phyloP scores from a whole-genome alignment of 2,329 filamentous ascomycete species.

The Fusarium burgessii region DNA sequence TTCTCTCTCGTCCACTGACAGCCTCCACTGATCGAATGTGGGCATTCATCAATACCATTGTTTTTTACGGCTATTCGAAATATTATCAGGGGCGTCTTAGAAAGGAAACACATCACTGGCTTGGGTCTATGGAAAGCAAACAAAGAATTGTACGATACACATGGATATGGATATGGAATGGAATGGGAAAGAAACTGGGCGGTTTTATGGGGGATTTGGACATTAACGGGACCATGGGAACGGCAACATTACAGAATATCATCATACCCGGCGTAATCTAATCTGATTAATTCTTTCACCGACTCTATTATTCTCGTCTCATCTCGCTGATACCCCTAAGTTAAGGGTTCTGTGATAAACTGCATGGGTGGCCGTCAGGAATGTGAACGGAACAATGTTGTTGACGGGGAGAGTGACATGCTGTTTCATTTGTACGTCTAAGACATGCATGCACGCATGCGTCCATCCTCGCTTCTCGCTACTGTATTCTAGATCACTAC shows the following conservation, averaged over 20 bases:
- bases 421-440: constrained; percentile 31
- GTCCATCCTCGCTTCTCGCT: constrained; percentile 18
- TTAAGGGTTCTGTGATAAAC: neutral
- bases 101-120: constrained; percentile 18
- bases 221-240: constrained; percentile 25
- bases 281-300: constrained; percentile 24
- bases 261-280: constrained; percentile 39
- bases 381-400: constrained; percentile 34
- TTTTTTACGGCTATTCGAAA: constrained; percentile 9
- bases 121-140: constrained; percentile 19
- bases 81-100: constrained; percentile 24
- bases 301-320: neutral
- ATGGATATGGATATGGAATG: neutral
- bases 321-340: neutral
- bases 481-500: neutral
- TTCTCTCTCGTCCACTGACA: constrained; percentile 44
- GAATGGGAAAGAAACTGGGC: constrained; percentile 11
- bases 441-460: constrained; percentile 23
- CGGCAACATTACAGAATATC: constrained; percentile 14
- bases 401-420: constrained; percentile 9
- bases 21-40: constrained; percentile 26
- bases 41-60: neutral
- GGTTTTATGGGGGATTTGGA: constrained; percentile 10
- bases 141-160: constrained; percentile 27
- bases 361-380: constrained; percentile 6